These are phyloP conservation scores for Neofusicoccum umdonicola DNA, from an alignment of 2,329 filamentous ascomycete genomes.

Conservation along the genomic window DNA sequence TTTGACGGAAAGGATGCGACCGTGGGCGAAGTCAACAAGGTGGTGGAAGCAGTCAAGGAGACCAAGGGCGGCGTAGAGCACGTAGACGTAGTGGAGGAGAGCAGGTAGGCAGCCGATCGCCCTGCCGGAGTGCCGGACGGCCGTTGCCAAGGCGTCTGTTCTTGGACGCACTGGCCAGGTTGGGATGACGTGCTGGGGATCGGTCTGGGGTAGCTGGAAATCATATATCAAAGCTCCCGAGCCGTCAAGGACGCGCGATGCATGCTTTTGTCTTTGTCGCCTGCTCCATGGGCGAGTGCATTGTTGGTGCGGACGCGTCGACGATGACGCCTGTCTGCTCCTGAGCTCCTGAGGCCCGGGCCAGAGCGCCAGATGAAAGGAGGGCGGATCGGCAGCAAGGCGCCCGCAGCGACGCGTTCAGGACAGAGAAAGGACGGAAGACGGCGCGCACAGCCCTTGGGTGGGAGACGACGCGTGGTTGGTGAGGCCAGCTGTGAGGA, in stretches of 20 bases:
- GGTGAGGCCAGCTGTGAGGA: not conserved
- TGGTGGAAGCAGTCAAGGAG: not conserved
- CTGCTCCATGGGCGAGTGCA: not conserved
- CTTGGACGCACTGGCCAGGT: slow-evolving; percentile 1
- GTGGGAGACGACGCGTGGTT: not conserved
- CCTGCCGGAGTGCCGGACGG: not conserved
- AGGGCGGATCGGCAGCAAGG: slow-evolving; percentile 8
- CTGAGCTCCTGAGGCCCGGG: not conserved
- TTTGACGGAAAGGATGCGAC: slow-evolving; percentile 25
- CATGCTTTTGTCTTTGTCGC: not conserved
- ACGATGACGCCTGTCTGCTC: no score
- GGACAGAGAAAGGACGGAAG: not conserved
- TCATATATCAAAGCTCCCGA: slow-evolving; percentile 9
- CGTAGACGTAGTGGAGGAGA: not conserved
- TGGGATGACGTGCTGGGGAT: slow-evolving; percentile 9
- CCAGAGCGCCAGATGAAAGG: slow-evolving; percentile 7
- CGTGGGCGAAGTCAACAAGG: slow-evolving; percentile 8
- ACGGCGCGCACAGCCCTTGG: no score
- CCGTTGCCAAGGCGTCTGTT: slow-evolving; percentile 8
- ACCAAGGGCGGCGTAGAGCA: not conserved
- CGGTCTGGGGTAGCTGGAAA: slow-evolving; percentile 5
- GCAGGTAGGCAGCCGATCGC: not conserved
- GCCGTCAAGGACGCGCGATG: not conserved
- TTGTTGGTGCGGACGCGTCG: not conserved
- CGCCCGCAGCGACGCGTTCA: not conserved